A percentile compares a stretch with the other conserved stretches of the same genome.
phyloP scores from a whole-genome alignment of 1,139 yeast genomes.

The Lodderomyces jiufengensis region DNA sequence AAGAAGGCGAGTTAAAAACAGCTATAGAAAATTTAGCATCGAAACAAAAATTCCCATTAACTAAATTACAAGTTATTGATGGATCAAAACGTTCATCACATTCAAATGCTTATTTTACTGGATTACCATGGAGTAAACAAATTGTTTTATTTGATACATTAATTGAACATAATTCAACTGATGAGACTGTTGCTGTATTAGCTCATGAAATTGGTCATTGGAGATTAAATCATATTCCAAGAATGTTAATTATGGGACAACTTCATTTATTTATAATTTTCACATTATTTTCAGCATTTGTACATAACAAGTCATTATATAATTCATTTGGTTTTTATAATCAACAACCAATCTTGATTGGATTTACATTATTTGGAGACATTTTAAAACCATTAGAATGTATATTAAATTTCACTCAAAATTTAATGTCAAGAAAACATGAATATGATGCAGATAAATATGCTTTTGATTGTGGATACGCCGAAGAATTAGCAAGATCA shows the following conservation, averaged over 20 bases:
- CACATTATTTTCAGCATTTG: slow-evolving; percentile 71
- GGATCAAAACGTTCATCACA: slow-evolving; percentile 95
- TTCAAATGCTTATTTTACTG: slow-evolving; percentile 93
- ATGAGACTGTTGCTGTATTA: slow-evolving; percentile 87
- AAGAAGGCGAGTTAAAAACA: slow-evolving; percentile 81
- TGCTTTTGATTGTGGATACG: slow-evolving; percentile 72
- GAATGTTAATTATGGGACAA: slow-evolving; percentile 63
- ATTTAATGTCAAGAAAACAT: slow-evolving; percentile 72
- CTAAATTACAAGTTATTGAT: slow-evolving; percentile 81
- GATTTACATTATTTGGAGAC: slow-evolving; percentile 72
- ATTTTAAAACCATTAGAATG: slow-evolving; percentile 76
- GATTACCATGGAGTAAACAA: slow-evolving; percentile 95
- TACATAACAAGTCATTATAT: slow-evolving; percentile 74
- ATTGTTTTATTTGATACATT: slow-evolving; percentile 91
- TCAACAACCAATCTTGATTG: slow-evolving; percentile 69
- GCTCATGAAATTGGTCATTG: slow-evolving; percentile 99
- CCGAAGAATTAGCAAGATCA: slow-evolving; percentile 64
- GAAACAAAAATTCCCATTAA: slow-evolving; percentile 77
- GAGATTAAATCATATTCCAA: slow-evolving; percentile 82
- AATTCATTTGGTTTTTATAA: slow-evolving; percentile 70
- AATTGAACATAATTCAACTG: slow-evolving; percentile 70
- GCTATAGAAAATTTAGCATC: slow-evolving; percentile 79
- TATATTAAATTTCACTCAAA: slow-evolving; percentile 59
- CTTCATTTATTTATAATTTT: slow-evolving; percentile 62
- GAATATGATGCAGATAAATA: slow-evolving; percentile 92